These are phyloP conservation scores for Gastrolobium bilobum DNA, from an alignment of 306 rosid genomes.

Conservation along the genomic window DNA sequence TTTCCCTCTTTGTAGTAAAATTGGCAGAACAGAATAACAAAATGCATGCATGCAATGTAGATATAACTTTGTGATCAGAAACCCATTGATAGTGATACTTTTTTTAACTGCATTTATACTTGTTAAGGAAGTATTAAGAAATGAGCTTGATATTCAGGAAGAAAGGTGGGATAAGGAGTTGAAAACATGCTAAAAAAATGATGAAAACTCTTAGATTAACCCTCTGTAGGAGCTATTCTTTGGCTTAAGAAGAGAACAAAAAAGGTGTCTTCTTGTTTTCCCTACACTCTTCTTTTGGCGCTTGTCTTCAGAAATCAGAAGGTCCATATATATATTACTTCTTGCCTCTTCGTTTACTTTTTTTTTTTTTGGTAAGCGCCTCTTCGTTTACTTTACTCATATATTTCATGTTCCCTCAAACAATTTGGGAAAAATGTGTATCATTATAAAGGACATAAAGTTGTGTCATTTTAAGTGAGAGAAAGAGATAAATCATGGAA, in stretches of 20 bases:
- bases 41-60: neutral
- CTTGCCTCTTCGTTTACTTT: neutral
- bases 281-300: neutral
- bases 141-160: too few species aligned
- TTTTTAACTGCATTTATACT: neutral
- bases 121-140: too few species aligned
- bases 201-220: too few species aligned
- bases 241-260: neutral
- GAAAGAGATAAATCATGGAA: too few species aligned
- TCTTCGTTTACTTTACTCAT: too few species aligned
- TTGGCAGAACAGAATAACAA: neutral
- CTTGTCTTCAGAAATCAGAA: neutral
- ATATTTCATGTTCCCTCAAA: neutral
- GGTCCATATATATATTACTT: neutral
- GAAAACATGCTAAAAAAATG: too few species aligned
- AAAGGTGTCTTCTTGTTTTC: neutral
- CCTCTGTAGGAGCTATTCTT: neutral
- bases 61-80: neutral
- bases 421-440: too few species aligned
- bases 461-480: too few species aligned
- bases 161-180: too few species aligned
- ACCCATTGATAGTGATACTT: neutral
- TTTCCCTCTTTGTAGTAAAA: too few species aligned
- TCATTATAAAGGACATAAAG: too few species aligned
- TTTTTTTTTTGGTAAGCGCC: too few species aligned